Conservation (phyloP, 2,329 filamentous ascomycete species). For the Epichloe gansuensis region DNA sequence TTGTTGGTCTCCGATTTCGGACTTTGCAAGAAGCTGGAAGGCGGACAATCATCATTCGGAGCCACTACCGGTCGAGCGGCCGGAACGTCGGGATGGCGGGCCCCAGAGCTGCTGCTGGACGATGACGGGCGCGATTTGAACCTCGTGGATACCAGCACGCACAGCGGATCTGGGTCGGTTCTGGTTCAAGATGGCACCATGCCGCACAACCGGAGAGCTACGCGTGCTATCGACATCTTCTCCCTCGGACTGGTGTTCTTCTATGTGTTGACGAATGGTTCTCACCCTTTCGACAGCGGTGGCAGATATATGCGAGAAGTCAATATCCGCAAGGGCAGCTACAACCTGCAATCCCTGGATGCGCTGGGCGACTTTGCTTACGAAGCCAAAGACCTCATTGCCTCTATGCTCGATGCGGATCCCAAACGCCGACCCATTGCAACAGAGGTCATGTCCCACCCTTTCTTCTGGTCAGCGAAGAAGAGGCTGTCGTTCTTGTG, state of each 20-base stretch:
- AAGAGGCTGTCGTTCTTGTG: constrained; percentile 88
- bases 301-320: constrained; percentile 92
- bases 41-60: constrained; percentile 85
- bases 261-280: constrained; percentile 89
- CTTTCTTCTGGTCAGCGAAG: constrained; percentile 91
- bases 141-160: constrained; percentile 38
- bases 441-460: constrained; percentile 72
- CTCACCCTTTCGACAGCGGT: constrained; percentile 87
- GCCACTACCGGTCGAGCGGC: constrained; percentile 88
- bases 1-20: constrained; percentile 96
- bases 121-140: constrained; percentile 48
- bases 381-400: constrained; percentile 79
- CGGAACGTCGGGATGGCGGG: constrained; percentile 92
- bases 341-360: constrained; percentile 57
- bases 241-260: constrained; percentile 96
- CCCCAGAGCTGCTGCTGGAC: constrained; percentile 79
- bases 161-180: constrained; percentile 49
- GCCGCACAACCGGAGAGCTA: constrained; percentile 60
- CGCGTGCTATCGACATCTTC: constrained; percentile 94
- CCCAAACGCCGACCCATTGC: constrained; percentile 55
- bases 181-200: constrained; percentile 44
- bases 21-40: constrained; percentile 91
- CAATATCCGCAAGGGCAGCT: constrained; percentile 87
- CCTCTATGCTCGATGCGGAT: constrained; percentile 55
- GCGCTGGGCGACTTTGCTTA: constrained; percentile 70